Evolutionary conservation across 2,329 filamentous ascomycete species (phyloP), one percentile per base, ranked within the genome.

Genomic region (Pezizomycotina sp.): DNA sequence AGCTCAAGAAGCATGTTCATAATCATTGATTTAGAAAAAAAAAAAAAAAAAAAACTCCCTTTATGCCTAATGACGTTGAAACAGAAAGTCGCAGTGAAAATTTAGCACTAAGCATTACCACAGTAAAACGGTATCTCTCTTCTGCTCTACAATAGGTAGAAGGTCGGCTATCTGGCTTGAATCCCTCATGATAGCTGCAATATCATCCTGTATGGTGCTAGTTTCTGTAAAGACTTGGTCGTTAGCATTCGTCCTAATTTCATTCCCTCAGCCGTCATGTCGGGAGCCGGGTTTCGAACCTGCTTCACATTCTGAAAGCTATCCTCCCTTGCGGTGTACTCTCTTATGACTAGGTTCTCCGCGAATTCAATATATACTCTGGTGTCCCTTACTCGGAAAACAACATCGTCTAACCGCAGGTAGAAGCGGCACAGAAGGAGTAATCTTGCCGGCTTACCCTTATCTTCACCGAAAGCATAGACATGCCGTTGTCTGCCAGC

Each of bases 401-500:
- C 54, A 28, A 98, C 89, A 51, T 82, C 77, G 53, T 98, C 89
- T 24, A 98, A 64, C 40, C 89, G 69, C 76, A 98, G 80, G 58
- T 92, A 98, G 55, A 93, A 75, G 15, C 89, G 69, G 48, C 71
- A 73, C 3, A 98, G 68, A 43, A 98, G 64, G 36, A 98, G 66
- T 60, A 98, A 73, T 36, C 89, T 68, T 51, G 76, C 71, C 36
- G 84, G 81, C 75, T 95, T 93, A 95, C 86, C 42, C 89, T 69
- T 32, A 95, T 63, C 63, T 98, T 98, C 59, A 78, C 82, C 45
- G 76, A 91, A 40, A 91, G 65, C 55, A 93, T 68, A 19, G 82
- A 81, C 50, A 95, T 89, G 43, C 89, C 89, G 54, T 98, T 98
- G 58, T 98, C 89, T 43, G 92, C 89, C 29, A 98, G 69, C 63